Conservation (phyloP, 2,329 filamentous ascomycete species). For the Fusarium siculi region DNA sequence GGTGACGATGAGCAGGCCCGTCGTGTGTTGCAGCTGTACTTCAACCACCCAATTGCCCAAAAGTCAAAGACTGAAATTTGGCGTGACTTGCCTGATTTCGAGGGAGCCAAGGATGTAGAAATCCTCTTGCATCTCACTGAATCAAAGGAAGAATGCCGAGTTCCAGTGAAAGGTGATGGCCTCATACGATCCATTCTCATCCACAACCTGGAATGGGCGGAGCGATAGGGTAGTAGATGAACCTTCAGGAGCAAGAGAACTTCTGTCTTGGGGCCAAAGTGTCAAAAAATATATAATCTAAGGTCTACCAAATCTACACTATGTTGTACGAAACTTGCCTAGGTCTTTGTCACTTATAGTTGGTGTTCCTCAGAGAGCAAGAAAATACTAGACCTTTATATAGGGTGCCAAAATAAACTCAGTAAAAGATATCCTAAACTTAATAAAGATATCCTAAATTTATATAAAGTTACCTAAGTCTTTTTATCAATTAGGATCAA, state of each 20-base stretch:
- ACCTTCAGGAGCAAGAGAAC: background rate
- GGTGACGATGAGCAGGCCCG: constrained; percentile 75
- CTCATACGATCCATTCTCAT: constrained; percentile 58
- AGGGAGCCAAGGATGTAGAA: constrained; percentile 44
- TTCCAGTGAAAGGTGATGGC: constrained; percentile 60
- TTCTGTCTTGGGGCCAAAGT: background rate
- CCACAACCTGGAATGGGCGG: background rate
- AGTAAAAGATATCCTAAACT: no score
- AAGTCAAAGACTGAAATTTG: constrained; percentile 70
- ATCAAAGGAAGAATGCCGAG: constrained; percentile 17
- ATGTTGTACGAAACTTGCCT: background rate
- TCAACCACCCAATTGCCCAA: constrained; percentile 42
- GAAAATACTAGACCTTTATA: background rate
- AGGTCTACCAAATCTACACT: background rate
- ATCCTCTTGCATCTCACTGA: constrained; percentile 38
- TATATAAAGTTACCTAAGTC: background rate
- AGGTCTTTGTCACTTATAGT: background rate
- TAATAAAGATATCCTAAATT: background rate
- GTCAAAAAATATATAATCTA: background rate
- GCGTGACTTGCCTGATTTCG: constrained; percentile 71
- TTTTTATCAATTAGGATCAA: background rate
- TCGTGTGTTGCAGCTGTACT: constrained; percentile 66
- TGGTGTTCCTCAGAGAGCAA: background rate
- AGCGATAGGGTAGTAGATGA: background rate
- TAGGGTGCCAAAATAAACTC: no score